phyloP scores from a whole-genome alignment of 768 basidiomycete species.

The Tubosaeta sp. region DNA sequence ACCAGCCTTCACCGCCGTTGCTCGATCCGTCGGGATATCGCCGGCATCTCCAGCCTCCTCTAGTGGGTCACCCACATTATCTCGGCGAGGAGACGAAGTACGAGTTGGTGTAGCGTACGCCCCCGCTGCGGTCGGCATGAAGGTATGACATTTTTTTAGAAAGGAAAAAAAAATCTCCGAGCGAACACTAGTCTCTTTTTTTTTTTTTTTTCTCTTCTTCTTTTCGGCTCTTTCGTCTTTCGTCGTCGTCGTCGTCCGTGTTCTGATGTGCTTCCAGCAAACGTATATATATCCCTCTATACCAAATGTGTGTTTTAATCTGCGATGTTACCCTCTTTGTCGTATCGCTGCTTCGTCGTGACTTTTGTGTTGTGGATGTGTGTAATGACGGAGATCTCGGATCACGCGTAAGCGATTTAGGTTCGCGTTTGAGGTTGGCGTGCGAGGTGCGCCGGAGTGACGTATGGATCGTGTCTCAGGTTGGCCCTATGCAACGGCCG shows the following conservation, averaged over 20 bases:
- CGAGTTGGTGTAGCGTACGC: conserved; percentile 42
- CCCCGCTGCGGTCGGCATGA: conserved; percentile 49
- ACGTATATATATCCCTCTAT: neutral
- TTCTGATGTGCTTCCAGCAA: neutral
- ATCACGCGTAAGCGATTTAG: no score
- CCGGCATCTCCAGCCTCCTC: conserved; percentile 33
- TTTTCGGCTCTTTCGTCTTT: no score
- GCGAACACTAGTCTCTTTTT: conserved; percentile 4
- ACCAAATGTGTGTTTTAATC: neutral
- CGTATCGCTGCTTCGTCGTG: no score
- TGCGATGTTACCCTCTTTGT: neutral
- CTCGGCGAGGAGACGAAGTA: conserved; percentile 39
- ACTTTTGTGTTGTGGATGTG: no score
- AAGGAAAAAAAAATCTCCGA: conserved; percentile 5
- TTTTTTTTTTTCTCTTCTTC: no score
- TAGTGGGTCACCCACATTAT: conserved; percentile 32
- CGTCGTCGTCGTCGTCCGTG: neutral
- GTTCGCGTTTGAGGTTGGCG: no score
- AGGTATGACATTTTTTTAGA: conserved; percentile 24
- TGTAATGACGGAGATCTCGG: no score
- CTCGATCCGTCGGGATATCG: conserved; percentile 30
- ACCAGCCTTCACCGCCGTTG: conserved; percentile 31
- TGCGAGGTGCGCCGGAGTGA: no score
- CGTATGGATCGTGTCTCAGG: no score
- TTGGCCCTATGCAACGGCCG: no score